These are phyloP conservation scores for Euphorbia tirucalli DNA, from an alignment of 345 rosid genomes.

Conservation along the genomic window DNA sequence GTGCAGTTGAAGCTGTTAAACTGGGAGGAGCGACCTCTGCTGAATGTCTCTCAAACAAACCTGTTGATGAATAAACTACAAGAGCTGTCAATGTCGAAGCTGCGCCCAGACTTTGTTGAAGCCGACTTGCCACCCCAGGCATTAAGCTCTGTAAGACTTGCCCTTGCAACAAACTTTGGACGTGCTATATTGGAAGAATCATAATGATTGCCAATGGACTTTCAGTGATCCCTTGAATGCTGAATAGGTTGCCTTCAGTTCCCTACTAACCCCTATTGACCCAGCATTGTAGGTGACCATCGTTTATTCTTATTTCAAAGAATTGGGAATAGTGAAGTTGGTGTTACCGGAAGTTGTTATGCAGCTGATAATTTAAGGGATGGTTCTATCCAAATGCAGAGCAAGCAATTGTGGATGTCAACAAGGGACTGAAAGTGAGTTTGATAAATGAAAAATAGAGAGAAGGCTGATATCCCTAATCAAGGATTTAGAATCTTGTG, in stretches of 20 bases:
- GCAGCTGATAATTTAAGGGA: background rate
- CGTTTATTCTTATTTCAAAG: background rate
- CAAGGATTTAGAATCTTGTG: background rate
- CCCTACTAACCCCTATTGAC: background rate
- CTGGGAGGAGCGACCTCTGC: slow-evolving; percentile 66
- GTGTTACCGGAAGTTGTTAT: too few relatives aligned
- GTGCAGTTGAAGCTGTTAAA: slow-evolving; percentile 73
- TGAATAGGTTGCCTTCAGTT: background rate
- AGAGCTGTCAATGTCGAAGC: slow-evolving; percentile 66
- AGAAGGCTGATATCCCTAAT: background rate
- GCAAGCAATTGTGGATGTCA: background rate
- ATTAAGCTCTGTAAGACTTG: slow-evolving; percentile 63
- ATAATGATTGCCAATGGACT: slow-evolving; percentile 14
- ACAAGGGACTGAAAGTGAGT: background rate
- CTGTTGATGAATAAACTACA: slow-evolving; percentile 80
- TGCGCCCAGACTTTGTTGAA: slow-evolving; percentile 70
- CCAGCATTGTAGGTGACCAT: background rate
- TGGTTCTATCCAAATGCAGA: too few relatives aligned
- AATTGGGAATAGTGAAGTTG: too few relatives aligned
- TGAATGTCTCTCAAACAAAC: slow-evolving; percentile 62
- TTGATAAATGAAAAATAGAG: background rate
- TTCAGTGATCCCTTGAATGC: background rate
- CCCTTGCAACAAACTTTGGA: slow-evolving; percentile 81
- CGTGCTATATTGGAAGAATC: slow-evolving; percentile 72
- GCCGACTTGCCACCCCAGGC: slow-evolving; percentile 59